These are phyloP conservation scores for Marasmius fiardii DNA, from an alignment of 1,284 basidiomycete genomes.

Conservation along the genomic window DNA sequence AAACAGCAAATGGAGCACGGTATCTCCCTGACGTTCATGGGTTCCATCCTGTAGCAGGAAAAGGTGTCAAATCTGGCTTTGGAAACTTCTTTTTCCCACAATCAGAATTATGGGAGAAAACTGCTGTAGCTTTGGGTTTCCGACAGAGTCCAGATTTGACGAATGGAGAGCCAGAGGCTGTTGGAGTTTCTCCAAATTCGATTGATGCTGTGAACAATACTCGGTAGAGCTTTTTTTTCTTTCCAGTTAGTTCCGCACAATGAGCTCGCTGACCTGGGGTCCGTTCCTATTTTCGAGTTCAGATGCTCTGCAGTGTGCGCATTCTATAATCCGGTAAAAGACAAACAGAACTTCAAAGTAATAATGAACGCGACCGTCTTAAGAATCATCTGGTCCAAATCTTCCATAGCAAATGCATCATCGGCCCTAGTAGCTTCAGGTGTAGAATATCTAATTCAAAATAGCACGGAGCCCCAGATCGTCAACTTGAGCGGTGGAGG, in stretches of 20 bases:
- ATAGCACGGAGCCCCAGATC: too few species aligned
- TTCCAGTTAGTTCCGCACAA: too few species aligned
- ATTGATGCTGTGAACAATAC: slow-evolving; percentile 27
- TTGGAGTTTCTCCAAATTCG: slow-evolving; percentile 25
- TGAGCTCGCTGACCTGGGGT: too few species aligned
- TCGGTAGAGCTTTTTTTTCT: slow-evolving; percentile 13
- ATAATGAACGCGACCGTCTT: slow-evolving; percentile 21
- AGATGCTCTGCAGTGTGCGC: slow-evolving; percentile 22
- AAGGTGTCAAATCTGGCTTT: slow-evolving; percentile 28
- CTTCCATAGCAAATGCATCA: background rate
- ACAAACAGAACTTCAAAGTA: slow-evolving; percentile 21
- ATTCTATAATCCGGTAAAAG: slow-evolving; percentile 15
- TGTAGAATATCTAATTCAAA: slow-evolving; percentile 22
- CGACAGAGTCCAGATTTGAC: slow-evolving; percentile 21
- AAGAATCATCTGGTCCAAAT: slow-evolving; percentile 21
- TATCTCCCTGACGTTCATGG: slow-evolving; percentile 7
- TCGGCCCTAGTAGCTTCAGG: slow-evolving; percentile 15
- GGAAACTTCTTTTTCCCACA: slow-evolving; percentile 28
- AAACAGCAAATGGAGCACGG: background rate
- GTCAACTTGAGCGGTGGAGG: too few species aligned
- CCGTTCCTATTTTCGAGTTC: background rate
- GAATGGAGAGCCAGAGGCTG: slow-evolving; percentile 24
- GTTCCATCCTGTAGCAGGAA: slow-evolving; percentile 9
- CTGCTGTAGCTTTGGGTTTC: slow-evolving; percentile 19
- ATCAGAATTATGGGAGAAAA: slow-evolving; percentile 23